Evolutionary conservation across 176 grass and related monocot species (phyloP), one percentile per base, ranked within the genome.

Genomic region (Carex myosuroides): DNA sequence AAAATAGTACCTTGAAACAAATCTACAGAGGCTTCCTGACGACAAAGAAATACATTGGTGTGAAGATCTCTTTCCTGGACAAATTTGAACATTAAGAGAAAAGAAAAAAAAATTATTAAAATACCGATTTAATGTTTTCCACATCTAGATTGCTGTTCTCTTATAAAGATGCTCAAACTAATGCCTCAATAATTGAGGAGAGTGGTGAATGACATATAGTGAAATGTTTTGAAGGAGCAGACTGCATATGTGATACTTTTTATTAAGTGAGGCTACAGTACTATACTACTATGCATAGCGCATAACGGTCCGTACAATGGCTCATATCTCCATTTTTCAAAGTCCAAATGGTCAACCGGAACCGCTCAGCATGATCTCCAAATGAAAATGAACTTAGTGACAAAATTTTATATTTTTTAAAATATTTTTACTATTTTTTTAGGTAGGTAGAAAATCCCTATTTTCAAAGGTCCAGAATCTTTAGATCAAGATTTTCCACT

Each of bases 51-150:
- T 92, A 99, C 91, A 95, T 88, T 0, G 96, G 93, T 4, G 96
- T 99, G 79, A 99, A 99, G 55, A 99, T 89, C 79, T 92, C 93
- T 87, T 94, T 99, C 91, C 96, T 99, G 89, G 52, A 80, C 14
- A 84, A 86, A 17, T 81, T 71, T 82, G 70, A 79, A 83, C 75
- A 16, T 9, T 5, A 6, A 86, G 46, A 26, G 12, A 83, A 62
- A 9, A 70, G 59, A 56, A 64, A 57, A 58, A 57, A n/a, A n/a
- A n/a, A n/a, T n/a, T 24, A 61, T 35, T 16, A 53, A 8, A 5
- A 13, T 5, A 44, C 60, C 3, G 22, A 48, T 13, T 46, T 69
- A 17, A 22, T 29, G 42, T 52, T 54, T 65, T 89, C 37, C 10
- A 57, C 52, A 24, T 24, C 14, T 71, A 37, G 1, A 62, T 26